Conservation (phyloP, 2,329 filamentous ascomycete species). For the Ascochyta clinopodiicola region DNA sequence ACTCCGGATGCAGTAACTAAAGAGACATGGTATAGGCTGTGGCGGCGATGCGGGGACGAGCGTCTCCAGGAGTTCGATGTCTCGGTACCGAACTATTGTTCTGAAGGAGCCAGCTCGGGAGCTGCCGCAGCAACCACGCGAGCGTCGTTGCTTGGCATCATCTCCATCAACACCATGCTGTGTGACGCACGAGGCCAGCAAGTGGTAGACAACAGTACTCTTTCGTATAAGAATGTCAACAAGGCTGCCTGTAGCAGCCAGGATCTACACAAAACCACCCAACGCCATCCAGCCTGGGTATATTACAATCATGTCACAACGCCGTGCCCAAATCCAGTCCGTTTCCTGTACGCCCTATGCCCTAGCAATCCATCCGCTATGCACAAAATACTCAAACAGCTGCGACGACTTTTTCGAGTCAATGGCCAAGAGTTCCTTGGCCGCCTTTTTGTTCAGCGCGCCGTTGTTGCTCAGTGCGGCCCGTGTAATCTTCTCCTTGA, state of each 20-base stretch:
- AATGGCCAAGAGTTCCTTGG: constrained; percentile 81
- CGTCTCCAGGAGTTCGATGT: constrained; percentile 4
- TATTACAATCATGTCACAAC: constrained; percentile 24
- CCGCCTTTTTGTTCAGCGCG: constrained; percentile 89
- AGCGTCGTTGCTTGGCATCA: constrained; percentile 8
- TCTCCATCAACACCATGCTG: background rate
- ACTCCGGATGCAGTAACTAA: constrained; percentile 17
- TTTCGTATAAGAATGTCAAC: constrained; percentile 1
- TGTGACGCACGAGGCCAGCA: too few species aligned
- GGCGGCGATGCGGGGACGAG: constrained; percentile 21
- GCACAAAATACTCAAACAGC: constrained; percentile 94
- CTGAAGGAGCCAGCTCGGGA: constrained; percentile 7
- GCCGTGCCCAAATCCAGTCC: constrained; percentile 1
- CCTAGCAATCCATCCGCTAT: constrained; percentile 90
- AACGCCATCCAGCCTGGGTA: constrained; percentile 29
- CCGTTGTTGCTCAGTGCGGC: constrained; percentile 91
- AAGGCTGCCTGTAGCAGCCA: background rate
- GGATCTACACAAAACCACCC: background rate
- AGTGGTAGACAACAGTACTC: background rate
- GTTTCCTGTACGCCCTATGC: constrained; percentile 55
- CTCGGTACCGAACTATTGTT: constrained; percentile 23
- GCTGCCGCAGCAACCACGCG: constrained; percentile 17
- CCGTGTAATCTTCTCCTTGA: constrained; percentile 91
- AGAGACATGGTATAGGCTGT: constrained; percentile 25
- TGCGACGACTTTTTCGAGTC: constrained; percentile 84